Conservation (phyloP, 2,329 filamentous ascomycete genomes). For the Colletotrichum sp. region DNA sequence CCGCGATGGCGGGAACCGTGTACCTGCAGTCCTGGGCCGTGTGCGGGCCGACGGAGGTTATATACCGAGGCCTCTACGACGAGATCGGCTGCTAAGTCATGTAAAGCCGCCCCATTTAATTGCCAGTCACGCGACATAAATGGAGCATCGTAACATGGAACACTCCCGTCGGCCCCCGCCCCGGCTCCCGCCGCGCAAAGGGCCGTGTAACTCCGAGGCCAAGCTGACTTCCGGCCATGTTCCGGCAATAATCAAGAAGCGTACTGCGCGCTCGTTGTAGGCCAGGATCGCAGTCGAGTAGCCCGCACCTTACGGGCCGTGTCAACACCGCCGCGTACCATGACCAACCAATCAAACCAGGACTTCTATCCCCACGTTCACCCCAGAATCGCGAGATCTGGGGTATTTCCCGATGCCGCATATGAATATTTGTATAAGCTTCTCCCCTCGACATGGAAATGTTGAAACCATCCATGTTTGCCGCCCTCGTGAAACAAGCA, state of each 20-base stretch:
- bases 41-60: background rate
- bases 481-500: rapidly evolving
- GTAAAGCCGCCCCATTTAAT: background rate
- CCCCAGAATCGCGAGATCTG: background rate
- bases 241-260: background rate
- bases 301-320: background rate
- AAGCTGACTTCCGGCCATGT: background rate
- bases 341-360: background rate
- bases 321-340: background rate
- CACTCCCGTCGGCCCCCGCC: background rate
- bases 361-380: background rate
- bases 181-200: background rate
- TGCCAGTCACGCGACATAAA: background rate
- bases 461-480: background rate
- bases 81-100: background rate
- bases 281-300: background rate
- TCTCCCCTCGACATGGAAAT: background rate
- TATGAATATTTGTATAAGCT: background rate
- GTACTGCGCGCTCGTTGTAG: background rate
- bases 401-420: background rate
- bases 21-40: background rate
- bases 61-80: background rate
- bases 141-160: background rate
- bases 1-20: background rate
- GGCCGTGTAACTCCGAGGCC: background rate